Evolutionary conservation across 2,329 filamentous ascomycete genomes (phyloP).

Genomic region (Venturia nashicola): DNA sequence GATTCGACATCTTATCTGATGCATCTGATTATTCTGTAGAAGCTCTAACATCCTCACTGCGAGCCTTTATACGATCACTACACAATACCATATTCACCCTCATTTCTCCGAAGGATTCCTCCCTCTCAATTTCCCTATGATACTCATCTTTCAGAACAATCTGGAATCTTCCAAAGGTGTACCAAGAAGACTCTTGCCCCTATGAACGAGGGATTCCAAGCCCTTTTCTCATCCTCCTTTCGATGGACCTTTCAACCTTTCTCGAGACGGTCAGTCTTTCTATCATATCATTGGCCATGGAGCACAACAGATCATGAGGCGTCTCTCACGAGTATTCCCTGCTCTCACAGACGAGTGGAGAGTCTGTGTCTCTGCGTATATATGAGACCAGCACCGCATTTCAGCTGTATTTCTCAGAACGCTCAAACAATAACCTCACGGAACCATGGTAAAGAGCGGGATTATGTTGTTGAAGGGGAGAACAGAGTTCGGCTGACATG

Average conservation of each 20-base stretch:
- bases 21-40: background rate
- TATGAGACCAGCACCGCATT: too few species aligned
- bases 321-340: too few species aligned
- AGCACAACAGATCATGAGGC: too few species aligned
- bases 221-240: background rate
- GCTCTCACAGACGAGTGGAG: too few species aligned
- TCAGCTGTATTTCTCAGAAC: too few species aligned
- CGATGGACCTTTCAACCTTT: background rate
- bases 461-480: too few species aligned
- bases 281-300: background rate
- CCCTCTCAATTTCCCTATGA: background rate
- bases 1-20: background rate
- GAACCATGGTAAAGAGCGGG: too few species aligned
- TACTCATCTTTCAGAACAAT: background rate
- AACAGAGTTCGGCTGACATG: too few species aligned
- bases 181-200: too few species aligned
- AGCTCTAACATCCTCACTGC: background rate
- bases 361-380: too few species aligned
- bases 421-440: too few species aligned
- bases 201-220: background rate
- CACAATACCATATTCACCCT: background rate
- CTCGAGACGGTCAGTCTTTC: background rate
- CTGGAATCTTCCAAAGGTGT: background rate
- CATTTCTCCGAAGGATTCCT: background rate
- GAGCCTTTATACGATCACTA: too few species aligned